A percentile compares a stretch with the other conserved stretches of the same genome.
Conservation (phyloP, 345 rosid species). For the Populus nigra region DNA sequence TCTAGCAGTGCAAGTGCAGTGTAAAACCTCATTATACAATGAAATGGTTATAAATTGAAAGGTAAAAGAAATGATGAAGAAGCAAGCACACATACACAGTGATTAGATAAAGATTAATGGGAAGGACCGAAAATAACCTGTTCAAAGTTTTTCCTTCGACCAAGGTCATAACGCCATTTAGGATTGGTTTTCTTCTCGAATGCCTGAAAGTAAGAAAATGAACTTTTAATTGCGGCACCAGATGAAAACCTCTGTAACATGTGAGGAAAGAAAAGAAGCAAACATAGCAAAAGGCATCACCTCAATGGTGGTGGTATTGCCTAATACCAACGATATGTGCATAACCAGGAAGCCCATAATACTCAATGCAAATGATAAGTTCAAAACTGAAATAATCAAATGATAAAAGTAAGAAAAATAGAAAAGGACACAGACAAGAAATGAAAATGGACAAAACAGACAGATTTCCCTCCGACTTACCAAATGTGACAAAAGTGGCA, state of each 20-base stretch:
- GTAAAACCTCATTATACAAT: neutral
- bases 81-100: neutral
- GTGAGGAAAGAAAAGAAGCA: neutral
- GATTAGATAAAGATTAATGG: neutral
- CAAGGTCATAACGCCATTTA: conserved; percentile 31
- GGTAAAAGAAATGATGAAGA: neutral
- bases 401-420: neutral
- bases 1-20: neutral
- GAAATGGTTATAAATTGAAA: neutral
- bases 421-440: neutral
- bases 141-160: conserved; percentile 31
- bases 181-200: conserved; percentile 25
- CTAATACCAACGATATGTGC: conserved; percentile 28
- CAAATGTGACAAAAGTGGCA: conserved; percentile 29
- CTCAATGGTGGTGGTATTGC: conserved; percentile 34
- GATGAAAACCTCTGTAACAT: neutral
- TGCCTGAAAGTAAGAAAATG: conserved; percentile 17
- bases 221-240: neutral
- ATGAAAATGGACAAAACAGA: neutral
- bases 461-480: conserved; percentile 8
- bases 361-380: conserved; percentile 33
- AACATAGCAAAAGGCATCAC: conserved; percentile 8
- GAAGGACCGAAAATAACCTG: conserved; percentile 18
- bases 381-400: conserved; percentile 25
- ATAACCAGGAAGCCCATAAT: conserved; percentile 32